phyloP scores from a whole-genome alignment of 768 basidiomycete genomes.

The Tylopilus vinaceipallidus region DNA sequence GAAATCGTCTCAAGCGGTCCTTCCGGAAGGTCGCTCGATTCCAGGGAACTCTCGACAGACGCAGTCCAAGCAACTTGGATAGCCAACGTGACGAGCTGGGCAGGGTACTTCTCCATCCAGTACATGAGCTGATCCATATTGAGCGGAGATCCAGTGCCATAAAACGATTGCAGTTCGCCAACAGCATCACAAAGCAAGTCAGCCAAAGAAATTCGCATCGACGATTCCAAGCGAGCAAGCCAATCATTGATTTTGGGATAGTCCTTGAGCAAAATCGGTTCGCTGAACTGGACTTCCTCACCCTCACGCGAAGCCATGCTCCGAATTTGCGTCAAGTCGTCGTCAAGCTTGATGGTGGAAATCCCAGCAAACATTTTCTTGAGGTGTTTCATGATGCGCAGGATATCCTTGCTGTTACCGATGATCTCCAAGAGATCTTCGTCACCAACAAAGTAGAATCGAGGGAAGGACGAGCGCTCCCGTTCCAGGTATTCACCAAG shows the following conservation, averaged over 20 bases:
- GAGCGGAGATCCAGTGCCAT: constrained; percentile 62
- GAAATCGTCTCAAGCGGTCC: constrained; percentile 69
- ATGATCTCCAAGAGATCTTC: constrained; percentile 99
- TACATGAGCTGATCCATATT: constrained; percentile 66
- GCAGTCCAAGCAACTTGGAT: constrained; percentile 94
- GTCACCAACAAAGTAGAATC: constrained; percentile 99
- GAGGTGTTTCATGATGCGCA: constrained; percentile 97
- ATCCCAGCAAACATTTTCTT: constrained; percentile 99
- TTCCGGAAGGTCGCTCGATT: constrained; percentile 53
- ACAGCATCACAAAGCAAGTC: constrained; percentile 78
- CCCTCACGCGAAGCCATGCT: constrained; percentile 97
- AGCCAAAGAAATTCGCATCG: constrained; percentile 91
- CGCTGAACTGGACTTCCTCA: constrained; percentile 84
- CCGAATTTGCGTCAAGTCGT: constrained; percentile 82
- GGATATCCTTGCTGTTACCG: constrained; percentile 98
- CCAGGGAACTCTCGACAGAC: constrained; percentile 72
- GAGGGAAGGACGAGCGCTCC: constrained; percentile 96
- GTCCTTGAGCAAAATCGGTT: constrained; percentile 85
- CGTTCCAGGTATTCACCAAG: constrained; percentile 98
- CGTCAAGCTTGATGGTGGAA: constrained; percentile 83
- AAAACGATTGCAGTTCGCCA: constrained; percentile 76
- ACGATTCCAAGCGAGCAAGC: constrained; percentile 87
- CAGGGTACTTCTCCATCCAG: constrained; percentile 95
- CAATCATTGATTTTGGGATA: constrained; percentile 99
- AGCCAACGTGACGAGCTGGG: constrained; percentile 94